These are phyloP conservation scores for Geotrichum citri-aurantii DNA, from an alignment of 1,139 yeast genomes.

Conservation along the genomic window DNA sequence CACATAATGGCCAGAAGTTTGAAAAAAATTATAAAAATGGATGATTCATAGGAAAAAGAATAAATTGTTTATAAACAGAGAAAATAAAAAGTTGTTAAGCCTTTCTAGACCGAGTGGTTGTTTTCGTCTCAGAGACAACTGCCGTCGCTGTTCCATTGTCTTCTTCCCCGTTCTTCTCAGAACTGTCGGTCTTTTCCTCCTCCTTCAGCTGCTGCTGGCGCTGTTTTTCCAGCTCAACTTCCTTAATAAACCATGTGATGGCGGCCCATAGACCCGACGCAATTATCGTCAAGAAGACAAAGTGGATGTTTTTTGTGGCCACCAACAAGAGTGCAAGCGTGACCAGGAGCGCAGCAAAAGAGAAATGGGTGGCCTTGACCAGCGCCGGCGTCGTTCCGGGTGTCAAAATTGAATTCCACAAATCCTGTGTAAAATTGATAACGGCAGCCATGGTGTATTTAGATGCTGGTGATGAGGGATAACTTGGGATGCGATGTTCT, in stretches of 20 bases:
- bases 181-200: not conserved
- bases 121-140: not conserved
- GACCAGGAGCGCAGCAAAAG: conserved; percentile 51
- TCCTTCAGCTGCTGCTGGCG: conserved; percentile 20
- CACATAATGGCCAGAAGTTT: too few relatives aligned
- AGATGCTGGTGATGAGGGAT: not conserved
- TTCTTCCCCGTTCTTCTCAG: not conserved
- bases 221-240: conserved; percentile 51
- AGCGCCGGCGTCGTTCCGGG: conserved; percentile 93
- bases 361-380: conserved; percentile 68
- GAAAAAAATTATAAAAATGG: too few relatives aligned
- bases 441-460: conserved; percentile 11
- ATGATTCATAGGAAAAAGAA: too few relatives aligned
- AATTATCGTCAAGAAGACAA: conserved; percentile 63
- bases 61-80: not conserved
- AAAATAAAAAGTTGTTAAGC: not conserved
- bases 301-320: conserved; percentile 68
- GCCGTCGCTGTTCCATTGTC: not conserved
- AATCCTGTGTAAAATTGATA: conserved; percentile 44
- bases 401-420: conserved; percentile 89
- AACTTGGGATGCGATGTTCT: not conserved
- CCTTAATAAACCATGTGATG: conserved; percentile 82
- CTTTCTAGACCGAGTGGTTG: conserved; percentile 7
- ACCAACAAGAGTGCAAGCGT: conserved; percentile 55
- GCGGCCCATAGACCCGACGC: conserved; percentile 69